Evolutionary conservation across 2,329 filamentous ascomycete species (phyloP).

Genomic region (Aureobasidium lini): DNA sequence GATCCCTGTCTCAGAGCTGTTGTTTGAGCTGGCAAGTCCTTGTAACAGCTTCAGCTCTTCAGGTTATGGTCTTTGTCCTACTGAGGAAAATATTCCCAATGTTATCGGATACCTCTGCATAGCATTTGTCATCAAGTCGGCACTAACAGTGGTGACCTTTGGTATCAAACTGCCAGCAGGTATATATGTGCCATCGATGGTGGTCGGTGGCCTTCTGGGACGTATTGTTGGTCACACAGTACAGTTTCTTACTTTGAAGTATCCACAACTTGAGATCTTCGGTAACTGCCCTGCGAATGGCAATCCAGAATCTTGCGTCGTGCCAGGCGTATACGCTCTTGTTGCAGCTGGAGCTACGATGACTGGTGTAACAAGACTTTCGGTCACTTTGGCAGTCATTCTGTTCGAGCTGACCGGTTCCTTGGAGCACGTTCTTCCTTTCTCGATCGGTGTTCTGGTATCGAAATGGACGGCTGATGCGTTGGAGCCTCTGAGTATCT

Average conservation of each 20-base stretch:
- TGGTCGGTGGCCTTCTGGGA: constrained; percentile 87
- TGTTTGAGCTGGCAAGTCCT: constrained; percentile 84
- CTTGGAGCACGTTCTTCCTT: constrained; percentile 88
- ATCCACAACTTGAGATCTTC: constrained; percentile 66
- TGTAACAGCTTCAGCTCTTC: constrained; percentile 64
- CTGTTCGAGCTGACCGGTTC: constrained; percentile 93
- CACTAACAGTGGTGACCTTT: constrained; percentile 85
- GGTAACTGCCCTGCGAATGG: constrained; percentile 60
- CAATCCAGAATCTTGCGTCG: constrained; percentile 74
- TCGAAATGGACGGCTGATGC: constrained; percentile 99
- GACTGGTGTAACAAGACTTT: constrained; percentile 92
- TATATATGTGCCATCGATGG: constrained; percentile 98
- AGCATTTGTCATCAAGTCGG: constrained; percentile 83
- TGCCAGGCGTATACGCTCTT: constrained; percentile 92
- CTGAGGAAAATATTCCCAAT: constrained; percentile 65
- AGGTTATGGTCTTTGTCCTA: constrained; percentile 73
- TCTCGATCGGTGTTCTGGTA: constrained; percentile 83
- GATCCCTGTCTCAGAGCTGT: constrained; percentile 78
- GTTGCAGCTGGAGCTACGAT: constrained; percentile 94
- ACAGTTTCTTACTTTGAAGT: constrained; percentile 71
- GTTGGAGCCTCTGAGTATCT: constrained; percentile 89
- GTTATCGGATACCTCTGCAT: constrained; percentile 64
- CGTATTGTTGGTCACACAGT: constrained; percentile 78
- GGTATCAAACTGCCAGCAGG: constrained; percentile 94
- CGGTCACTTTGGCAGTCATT: constrained; percentile 89